These are phyloP conservation scores for Verticillium alfalfae DNA, from an alignment of 2,329 filamentous ascomycete species.

Conservation along the genomic window DNA sequence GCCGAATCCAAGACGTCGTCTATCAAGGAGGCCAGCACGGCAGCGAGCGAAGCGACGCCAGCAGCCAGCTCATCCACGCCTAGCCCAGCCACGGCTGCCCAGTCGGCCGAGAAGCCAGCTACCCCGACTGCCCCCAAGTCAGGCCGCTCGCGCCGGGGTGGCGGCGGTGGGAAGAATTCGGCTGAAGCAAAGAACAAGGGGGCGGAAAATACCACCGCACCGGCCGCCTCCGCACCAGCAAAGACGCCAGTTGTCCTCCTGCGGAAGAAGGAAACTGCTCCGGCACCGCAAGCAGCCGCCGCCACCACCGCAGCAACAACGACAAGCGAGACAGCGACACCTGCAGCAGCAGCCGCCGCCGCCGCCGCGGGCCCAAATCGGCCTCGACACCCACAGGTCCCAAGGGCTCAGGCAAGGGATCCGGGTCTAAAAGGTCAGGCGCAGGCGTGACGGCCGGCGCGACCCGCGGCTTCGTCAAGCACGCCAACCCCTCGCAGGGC, in stretches of 20 bases:
- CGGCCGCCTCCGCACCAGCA: slow-evolving; percentile 16
- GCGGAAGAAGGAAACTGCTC: slow-evolving; percentile 30
- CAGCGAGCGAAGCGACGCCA: slow-evolving; percentile 15
- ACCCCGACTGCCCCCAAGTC: slow-evolving; percentile 10
- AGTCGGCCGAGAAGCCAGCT: slow-evolving; percentile 1
- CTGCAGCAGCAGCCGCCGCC: slow-evolving; percentile 5
- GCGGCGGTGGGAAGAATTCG: slow-evolving; percentile 27
- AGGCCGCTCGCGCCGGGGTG: slow-evolving; percentile 14
- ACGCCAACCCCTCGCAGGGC: slow-evolving; percentile 83
- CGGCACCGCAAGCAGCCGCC: slow-evolving; percentile 6
- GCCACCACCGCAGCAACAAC: neutral
- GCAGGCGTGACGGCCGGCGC: slow-evolving; percentile 35
- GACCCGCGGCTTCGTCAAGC: slow-evolving; percentile 71
- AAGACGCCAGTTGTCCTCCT: slow-evolving; percentile 31
- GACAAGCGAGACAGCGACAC: neutral
- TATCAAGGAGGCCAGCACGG: slow-evolving; percentile 3
- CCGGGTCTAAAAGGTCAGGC: slow-evolving; percentile 21
- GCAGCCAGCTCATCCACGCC: slow-evolving; percentile 10
- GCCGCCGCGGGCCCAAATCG: neutral
- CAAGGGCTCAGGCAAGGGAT: slow-evolving; percentile 15
- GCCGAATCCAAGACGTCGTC: slow-evolving; percentile 30
- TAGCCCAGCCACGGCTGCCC: slow-evolving; percentile 1
- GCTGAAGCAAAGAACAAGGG: slow-evolving; percentile 30
- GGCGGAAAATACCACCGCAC: slow-evolving; percentile 13
- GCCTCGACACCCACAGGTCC: slow-evolving; percentile 13